A percentile compares a stretch with the other conserved stretches of the same genome.
These are phyloP conservation scores for Mycena galopus DNA, from an alignment of 768 basidiomycete genomes.

Conservation along the genomic window DNA sequence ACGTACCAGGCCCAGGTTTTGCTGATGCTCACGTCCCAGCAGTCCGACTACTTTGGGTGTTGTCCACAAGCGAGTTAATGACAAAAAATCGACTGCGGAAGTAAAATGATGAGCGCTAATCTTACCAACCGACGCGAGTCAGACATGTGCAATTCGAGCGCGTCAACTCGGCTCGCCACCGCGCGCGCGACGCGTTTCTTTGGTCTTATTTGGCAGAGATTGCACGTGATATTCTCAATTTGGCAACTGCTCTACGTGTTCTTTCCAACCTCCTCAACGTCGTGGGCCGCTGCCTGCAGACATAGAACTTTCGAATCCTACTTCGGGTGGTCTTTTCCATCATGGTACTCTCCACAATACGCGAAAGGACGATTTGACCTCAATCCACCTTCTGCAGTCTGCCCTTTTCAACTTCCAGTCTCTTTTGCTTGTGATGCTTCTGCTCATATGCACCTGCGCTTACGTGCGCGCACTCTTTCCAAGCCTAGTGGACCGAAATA, in stretches of 20 bases:
- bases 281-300: no score
- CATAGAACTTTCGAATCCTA: background rate
- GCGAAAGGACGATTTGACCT: background rate
- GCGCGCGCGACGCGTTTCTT: background rate
- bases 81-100: no score
- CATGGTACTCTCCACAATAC: slow-evolving; percentile 19
- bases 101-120: no score
- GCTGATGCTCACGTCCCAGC: no score
- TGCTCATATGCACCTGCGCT: slow-evolving; percentile 97
- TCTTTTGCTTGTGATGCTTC: slow-evolving; percentile 90
- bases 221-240: background rate
- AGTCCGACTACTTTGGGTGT: no score
- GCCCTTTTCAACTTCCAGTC: slow-evolving; percentile 99
- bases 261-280: no score
- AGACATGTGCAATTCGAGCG: no score
- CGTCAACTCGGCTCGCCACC: no score
- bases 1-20: no score
- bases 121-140: no score
- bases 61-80: no score
- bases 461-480: slow-evolving; percentile 94
- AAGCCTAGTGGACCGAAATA: slow-evolving; percentile 91
- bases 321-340: no score
- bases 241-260: background rate
- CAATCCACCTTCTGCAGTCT: slow-evolving; percentile 59
- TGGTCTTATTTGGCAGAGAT: background rate